phyloP scores from a whole-genome alignment of 164 flowering plant genomes.

The Tetracentron sinense region DNA sequence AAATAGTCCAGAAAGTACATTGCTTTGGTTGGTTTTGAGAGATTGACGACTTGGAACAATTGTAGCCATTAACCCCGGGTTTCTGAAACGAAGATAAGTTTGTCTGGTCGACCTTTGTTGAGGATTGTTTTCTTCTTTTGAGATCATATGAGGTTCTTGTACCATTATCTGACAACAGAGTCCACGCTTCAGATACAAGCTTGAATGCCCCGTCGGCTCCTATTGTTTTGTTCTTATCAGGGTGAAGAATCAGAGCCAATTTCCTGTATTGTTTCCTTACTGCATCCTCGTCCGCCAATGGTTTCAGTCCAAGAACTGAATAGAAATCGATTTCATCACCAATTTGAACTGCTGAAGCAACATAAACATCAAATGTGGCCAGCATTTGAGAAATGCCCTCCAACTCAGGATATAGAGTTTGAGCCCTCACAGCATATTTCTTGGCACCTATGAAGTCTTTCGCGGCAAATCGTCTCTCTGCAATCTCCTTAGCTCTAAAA shows the following conservation, averaged over 20 bases:
- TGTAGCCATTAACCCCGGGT: slow-evolving; percentile 30
- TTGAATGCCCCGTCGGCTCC: slow-evolving; percentile 93
- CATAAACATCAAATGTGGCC: slow-evolving; percentile 63
- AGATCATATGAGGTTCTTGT: slow-evolving; percentile 54
- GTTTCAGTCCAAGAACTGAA: slow-evolving; percentile 64
- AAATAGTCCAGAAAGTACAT: slow-evolving; percentile 76
- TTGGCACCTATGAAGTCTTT: slow-evolving; percentile 56
- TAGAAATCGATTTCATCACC: slow-evolving; percentile 65
- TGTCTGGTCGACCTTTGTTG: slow-evolving; percentile 27
- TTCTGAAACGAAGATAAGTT: slow-evolving; percentile 29
- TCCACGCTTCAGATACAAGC: slow-evolving; percentile 81
- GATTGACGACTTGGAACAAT: slow-evolving; percentile 25
- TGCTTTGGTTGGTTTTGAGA: slow-evolving; percentile 41
- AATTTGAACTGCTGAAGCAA: slow-evolving; percentile 43
- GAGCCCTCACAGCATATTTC: slow-evolving; percentile 64
- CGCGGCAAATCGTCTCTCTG: slow-evolving; percentile 57
- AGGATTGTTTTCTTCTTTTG: slow-evolving; percentile 34
- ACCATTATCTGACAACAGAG: slow-evolving; percentile 42
- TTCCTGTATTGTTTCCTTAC: slow-evolving; percentile 67
- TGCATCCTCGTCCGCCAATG: slow-evolving; percentile 43
- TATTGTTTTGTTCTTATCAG: slow-evolving; percentile 69
- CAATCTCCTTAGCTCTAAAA: slow-evolving; percentile 49
- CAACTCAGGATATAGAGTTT: slow-evolving; percentile 49
- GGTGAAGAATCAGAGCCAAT: slow-evolving; percentile 77
- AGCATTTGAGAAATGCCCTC: slow-evolving; percentile 81